Evolutionary conservation across 805 yeast genomes (phyloP), one percentile per base, ranked within the genome.

Genomic region (Candida insectorum): DNA sequence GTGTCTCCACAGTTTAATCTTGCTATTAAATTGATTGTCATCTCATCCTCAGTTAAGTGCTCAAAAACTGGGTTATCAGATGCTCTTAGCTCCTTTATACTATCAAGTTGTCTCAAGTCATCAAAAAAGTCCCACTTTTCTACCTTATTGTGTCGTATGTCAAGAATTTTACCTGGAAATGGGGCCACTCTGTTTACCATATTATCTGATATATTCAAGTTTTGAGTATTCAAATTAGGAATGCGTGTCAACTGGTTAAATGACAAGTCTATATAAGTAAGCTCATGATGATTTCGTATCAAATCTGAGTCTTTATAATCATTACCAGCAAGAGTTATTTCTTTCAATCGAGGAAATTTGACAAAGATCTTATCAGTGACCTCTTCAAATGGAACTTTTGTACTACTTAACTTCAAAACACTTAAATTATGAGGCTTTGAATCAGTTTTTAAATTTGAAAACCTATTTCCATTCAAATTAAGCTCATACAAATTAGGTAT

Each of bases 381-480:
- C n/a, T 36, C 30, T 1, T n/a, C 21, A 2, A 47, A 28, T 1
- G 37, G 13, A 1, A 61, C 28, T n/a, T 36, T 37, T 0, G 66
- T 54, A 11, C 52, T 42, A 4, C 63, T 52, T 15, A 66, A 45
- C n/a, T 48, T 48, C 9, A 64, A 35, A 1, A 41, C 33, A 16
- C 34, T 31, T 17, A 58, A 31, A 5, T 28, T 25, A n/a, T 26
- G 30, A 15, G 22, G 10, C 9, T 11, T 13, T 9, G 15, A 5
- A 7, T 22, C 17, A 6, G 5, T 17, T 12, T 16, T 7, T 27
- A 31, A 21, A 3, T 36, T 15, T 18, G 24, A 16, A 34, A 77
- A 64, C 31, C 69, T 48, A 44, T 77, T 78, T 0, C 85, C 85
- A 36, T 76, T 79, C 27, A 84, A 44, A 26, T 71, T 65, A 20